Evolutionary conservation across 352 stramenopile species (phyloP), one percentile per base, ranked within the genome.

Genomic region (Phytopythium litorale): DNA sequence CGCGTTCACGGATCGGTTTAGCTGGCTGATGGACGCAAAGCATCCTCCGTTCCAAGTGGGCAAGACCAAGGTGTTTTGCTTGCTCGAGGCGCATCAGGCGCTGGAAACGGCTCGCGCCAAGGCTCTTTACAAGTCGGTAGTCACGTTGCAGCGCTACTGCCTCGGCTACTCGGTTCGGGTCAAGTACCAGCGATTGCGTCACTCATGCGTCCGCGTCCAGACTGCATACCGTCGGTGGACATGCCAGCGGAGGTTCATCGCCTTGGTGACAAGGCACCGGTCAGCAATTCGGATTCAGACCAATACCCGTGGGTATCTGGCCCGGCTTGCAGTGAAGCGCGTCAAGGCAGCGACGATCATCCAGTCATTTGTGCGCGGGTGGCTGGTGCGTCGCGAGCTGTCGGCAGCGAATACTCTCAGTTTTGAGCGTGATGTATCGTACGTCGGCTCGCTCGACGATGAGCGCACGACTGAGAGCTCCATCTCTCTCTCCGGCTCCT

Each of bases 61-160:
- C 9, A 92, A 91, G 46, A 92, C 76, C 9, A 94, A 94, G 67
- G 83, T 92, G 0, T 96, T 96, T 56, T 87, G 76, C 56, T 32
- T 93, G 23, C 73, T 79, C 16, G 72, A 86, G 60, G 84, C 82
- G 0, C 86, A 96, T 60, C 75, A 90, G 42, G 72, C 79, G 25
- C 62, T 94, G 4, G 83, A 94, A 66, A 72, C 72, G 4, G 76
- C 66, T 18, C 80, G 84, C 3, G 77, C 72, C 0, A 84, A 85
- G 48, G 84, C 82, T 16, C 58, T 94, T 33, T 88, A 92, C 60
- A 69, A 87, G 57, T 91, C 77, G 12, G 76, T 94, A 13, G 68
- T 92, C 43, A 87, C 82, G 3, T 35, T 94, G 33, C 84, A 94
- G 56, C 76, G 84, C 19, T 94, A 92, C 46, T 90, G 75, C 43